Evolutionary conservation across 2,329 filamentous ascomycete genomes (phyloP), one percentile per base, ranked within the genome.

Genomic region (Monilinia fructigena): DNA sequence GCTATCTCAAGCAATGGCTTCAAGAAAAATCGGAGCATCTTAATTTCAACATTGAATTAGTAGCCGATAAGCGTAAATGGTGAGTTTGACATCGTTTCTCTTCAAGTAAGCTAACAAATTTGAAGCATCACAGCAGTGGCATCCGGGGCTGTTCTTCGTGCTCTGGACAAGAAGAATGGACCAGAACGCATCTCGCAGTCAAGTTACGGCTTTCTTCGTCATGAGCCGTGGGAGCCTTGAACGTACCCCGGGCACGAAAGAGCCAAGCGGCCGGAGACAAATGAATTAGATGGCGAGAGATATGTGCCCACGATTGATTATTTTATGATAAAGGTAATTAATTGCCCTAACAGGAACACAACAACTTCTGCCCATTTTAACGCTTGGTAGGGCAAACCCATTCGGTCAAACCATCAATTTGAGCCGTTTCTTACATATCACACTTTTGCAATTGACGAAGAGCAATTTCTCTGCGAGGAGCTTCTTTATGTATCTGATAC

Each of bases 241-340:
- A 1, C 18, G 3, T 45, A 52, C 4, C 12, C 40, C 31, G 69
- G 63, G 2, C 69, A 70, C 40, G n/a, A n/a, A 42, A 20, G 20
- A 20, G 35, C 58, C 12, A 40, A 65, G 12, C 50, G 63, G 1
- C 50, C 66, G 1, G 10, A 45, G 12, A n/a, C 35, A 20, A 69
- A 66, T 28, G 42, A 67, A 31, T 12, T 68, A 16, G 71, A 72
- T 55, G 64, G 67, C 0, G 55, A 68, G 20, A 11, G 35, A 28
- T 70, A 72, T 38, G 66, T 71, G 16, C 40, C 47, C 31, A 69
- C 68, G 7, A 70, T 72, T 26, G 63, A 68, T 28, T 72, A 70
- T 26, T 70, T 72, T 14, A 68, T 72, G 52, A 20, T 67, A 4
- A 71, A 71, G 56, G 70, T 69, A 40, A 54, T 31, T 48, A 40